These are phyloP conservation scores for Sphaerulina musiva DNA, from an alignment of 2,329 filamentous ascomycete genomes.

Conservation along the genomic window DNA sequence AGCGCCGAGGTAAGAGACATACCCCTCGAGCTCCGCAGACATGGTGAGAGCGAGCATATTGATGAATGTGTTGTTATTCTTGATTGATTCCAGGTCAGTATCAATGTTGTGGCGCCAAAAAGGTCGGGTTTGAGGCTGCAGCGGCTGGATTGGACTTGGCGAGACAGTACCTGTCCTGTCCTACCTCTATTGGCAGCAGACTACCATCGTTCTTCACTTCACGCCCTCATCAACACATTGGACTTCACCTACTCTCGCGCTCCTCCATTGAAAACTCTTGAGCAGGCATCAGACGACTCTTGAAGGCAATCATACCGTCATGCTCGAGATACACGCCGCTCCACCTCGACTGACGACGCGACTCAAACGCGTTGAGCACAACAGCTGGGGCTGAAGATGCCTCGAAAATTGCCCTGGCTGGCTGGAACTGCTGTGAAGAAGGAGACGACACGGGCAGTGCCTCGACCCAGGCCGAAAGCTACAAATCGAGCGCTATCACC, in stretches of 20 bases:
- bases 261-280: not conserved
- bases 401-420: constrained; percentile 34
- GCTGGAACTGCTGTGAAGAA: constrained; percentile 16
- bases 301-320: not conserved
- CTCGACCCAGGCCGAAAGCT: constrained; percentile 12
- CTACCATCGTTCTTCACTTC: not conserved
- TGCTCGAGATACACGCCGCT: not conserved
- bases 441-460: not conserved
- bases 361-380: constrained; percentile 15
- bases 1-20: constrained; percentile 15
- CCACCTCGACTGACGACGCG: constrained; percentile 11
- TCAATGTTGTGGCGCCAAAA: constrained; percentile 7
- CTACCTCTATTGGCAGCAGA: not conserved
- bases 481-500: constrained; percentile 22
- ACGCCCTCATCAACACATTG: not conserved
- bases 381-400: constrained; percentile 23
- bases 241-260: not conserved
- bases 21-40: constrained; percentile 65
- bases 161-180: too few species aligned
- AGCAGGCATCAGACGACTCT: not conserved
- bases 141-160: not conserved
- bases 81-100: not conserved
- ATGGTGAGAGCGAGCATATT: constrained; percentile 61
- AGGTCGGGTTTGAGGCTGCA: not conserved
- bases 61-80: not conserved